A percentile compares a stretch with the other conserved stretches of the same genome.
Conservation (phyloP, 225 moss, liverwort and hornwort genomes). For the Pseudisothecium myosuroides region DNA sequence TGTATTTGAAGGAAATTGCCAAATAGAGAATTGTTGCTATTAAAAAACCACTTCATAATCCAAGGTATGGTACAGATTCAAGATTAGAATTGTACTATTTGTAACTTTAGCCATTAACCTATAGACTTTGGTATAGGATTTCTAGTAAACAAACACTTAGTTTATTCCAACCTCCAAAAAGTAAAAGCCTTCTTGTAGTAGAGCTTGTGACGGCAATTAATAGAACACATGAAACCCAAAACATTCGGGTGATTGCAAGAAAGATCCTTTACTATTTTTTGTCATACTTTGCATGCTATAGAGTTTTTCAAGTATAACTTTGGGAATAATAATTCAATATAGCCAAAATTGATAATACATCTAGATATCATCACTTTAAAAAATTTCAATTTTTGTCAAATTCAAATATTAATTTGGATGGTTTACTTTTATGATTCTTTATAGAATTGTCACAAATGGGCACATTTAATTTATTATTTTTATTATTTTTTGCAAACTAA, state of each 20-base stretch:
- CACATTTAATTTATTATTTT: not conserved
- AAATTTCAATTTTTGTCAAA: not conserved
- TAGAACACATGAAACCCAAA: not conserved
- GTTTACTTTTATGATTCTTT: not conserved
- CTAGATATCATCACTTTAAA: not conserved
- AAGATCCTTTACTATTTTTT: not conserved
- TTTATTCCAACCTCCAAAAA: not conserved
- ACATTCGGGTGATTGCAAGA: not conserved
- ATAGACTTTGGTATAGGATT: not conserved
- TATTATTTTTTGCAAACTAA: not conserved
- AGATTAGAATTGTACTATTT: accelerated
- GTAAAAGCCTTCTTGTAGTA: not conserved
- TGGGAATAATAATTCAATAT: not conserved
- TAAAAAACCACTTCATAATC: not conserved
- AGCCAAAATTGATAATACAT: not conserved
- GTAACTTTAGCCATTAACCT: accelerated
- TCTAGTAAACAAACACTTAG: not conserved
- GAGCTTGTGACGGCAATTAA: not conserved
- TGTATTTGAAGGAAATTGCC: not conserved
- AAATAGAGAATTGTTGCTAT: accelerated
- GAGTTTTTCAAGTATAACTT: not conserved
- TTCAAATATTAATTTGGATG: not conserved
- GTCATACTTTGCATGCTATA: not conserved
- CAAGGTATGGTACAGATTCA: not conserved
- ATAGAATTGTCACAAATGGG: not conserved